Conservation (phyloP, 345 rosid species). For the Heritiera fomes region DNA sequence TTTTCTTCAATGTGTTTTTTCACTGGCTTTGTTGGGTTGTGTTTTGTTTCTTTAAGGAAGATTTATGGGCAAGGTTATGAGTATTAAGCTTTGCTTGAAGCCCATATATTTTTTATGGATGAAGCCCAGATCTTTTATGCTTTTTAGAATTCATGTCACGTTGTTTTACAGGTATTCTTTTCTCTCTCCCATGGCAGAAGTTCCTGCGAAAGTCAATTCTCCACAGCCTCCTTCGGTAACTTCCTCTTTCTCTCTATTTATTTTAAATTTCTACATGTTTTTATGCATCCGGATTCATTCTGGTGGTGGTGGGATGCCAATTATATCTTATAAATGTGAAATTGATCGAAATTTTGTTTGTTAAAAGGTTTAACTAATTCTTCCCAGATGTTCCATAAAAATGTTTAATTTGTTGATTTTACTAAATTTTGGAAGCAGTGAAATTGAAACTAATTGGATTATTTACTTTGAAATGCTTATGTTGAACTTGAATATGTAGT, state of each 20-base stretch:
- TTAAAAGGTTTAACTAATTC: neutral
- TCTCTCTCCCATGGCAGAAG: conserved; percentile 20
- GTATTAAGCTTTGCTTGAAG: neutral
- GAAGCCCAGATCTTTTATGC: neutral
- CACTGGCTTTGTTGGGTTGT: no score
- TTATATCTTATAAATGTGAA: neutral
- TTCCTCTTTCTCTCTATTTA: conserved; percentile 14
- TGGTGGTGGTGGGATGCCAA: neutral
- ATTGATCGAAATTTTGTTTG: neutral
- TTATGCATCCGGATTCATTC: neutral
- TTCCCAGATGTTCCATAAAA: no score
- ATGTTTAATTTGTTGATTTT: no score
- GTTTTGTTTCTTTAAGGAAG: no score
- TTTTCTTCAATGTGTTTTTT: no score
- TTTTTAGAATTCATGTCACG: neutral
- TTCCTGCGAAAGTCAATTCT: conserved; percentile 18
- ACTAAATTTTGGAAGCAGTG: neutral
- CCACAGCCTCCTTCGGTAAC: conserved; percentile 24
- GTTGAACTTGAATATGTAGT: conserved; percentile 33
- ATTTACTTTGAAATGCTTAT: neutral
- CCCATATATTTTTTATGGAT: neutral
- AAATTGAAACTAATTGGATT: neutral
- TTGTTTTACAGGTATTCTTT: neutral
- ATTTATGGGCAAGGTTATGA: neutral
- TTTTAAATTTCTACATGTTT: neutral